phyloP scores from a whole-genome alignment of 2,329 filamentous ascomycete genomes.

The Byssochlamys sp. region DNA sequence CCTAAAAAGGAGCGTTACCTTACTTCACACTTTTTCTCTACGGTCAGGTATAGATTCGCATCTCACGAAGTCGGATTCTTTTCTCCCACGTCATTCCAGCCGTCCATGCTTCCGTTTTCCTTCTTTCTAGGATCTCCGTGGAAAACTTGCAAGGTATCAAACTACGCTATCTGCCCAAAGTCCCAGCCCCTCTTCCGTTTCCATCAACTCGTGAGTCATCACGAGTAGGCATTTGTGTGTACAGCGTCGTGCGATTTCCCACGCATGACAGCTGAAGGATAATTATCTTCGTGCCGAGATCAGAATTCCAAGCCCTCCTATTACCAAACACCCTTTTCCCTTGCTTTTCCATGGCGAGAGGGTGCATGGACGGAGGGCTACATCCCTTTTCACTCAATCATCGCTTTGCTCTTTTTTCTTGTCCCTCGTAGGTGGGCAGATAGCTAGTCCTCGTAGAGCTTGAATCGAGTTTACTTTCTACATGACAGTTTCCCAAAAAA shows the following conservation, averaged over 20 bases:
- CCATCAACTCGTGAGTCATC: slow-evolving; percentile 4
- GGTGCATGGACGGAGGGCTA: slow-evolving; percentile 42
- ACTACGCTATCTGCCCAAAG: background rate
- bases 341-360: slow-evolving; percentile 27
- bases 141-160: background rate
- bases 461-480: background rate
- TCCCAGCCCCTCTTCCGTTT: slow-evolving; percentile 1
- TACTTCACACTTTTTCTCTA: slow-evolving; percentile 2
- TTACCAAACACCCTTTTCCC: slow-evolving; percentile 41
- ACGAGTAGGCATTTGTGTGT: slow-evolving; percentile 57
- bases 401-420: background rate
- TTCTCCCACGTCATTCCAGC: background rate
- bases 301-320: slow-evolving; percentile 33
- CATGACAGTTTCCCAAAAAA: too few relatives aligned
- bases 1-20: slow-evolving; percentile 12
- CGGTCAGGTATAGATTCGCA: slow-evolving; percentile 8
- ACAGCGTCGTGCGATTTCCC: slow-evolving; percentile 52
- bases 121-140: background rate
- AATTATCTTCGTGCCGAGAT: slow-evolving; percentile 56
- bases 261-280: slow-evolving; percentile 61
- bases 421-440: background rate
- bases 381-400: slow-evolving; percentile 14
- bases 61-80: background rate
- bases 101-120: slow-evolving; percentile 4
- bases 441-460: background rate